phyloP scores from a whole-genome alignment of 768 basidiomycete species.

The Mycena galericulata region DNA sequence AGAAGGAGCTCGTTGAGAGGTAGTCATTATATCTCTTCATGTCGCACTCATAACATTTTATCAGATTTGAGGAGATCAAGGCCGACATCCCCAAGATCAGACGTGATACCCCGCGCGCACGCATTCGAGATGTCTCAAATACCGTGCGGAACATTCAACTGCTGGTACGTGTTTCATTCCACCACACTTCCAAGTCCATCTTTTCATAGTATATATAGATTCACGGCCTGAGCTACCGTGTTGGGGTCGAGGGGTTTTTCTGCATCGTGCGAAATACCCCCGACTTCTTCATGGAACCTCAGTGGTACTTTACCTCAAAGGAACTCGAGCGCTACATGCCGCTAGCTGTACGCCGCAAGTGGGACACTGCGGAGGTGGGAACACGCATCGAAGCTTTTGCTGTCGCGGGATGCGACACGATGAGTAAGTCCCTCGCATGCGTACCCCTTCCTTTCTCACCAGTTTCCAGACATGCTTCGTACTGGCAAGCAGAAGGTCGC shows the following conservation, averaged over 20 bases:
- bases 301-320: slow-evolving; percentile 8
- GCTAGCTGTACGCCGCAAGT: neutral
- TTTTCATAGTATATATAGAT: no score
- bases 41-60: no score
- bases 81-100: neutral
- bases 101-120: slow-evolving; percentile 17
- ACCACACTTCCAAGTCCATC: no score
- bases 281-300: slow-evolving; percentile 8
- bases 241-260: slow-evolving; percentile 4
- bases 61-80: neutral
- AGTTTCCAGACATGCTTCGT: neutral
- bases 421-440: neutral
- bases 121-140: slow-evolving; percentile 25
- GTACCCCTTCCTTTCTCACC: no score
- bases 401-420: neutral
- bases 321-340: slow-evolving; percentile 12
- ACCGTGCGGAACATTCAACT: slow-evolving; percentile 15
- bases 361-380: neutral
- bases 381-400: neutral
- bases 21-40: no score
- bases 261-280: slow-evolving; percentile 3
- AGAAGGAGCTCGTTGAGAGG: neutral
- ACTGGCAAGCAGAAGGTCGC: neutral
- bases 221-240: neutral
- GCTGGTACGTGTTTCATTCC: no score